Evolutionary conservation across 257 asterid genomes (phyloP), one percentile per base, ranked within the genome.

Genomic region (Voacanga thouarsii): DNA sequence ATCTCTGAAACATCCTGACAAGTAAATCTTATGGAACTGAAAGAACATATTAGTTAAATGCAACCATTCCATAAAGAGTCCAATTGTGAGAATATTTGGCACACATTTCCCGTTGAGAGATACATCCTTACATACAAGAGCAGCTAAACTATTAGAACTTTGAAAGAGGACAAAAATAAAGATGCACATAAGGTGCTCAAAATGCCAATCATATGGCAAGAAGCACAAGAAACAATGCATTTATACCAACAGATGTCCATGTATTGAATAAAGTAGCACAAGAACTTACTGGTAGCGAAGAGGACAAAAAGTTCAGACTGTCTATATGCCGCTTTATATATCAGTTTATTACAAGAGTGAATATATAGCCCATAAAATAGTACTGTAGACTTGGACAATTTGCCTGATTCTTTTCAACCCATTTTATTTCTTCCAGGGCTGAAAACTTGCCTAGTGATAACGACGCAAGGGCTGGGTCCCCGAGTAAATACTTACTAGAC

Each of bases 261-360:
- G n/a, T n/a, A n/a, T n/a, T n/a, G n/a, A n/a, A n/a, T n/a, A n/a
- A n/a, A n/a, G n/a, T n/a, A n/a, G n/a, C n/a, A n/a, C n/a, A n/a
- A n/a, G 39, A 80, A 89, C 98, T 96, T 89, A 96, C 99, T 86
- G 81, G 82, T 85, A 90, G 45, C 95, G 97, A 75, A 89, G 97
- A 71, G 99, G 99, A 85, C 99, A 93, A 71, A 96, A 75, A 96
- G 97, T 90, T 96, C 97, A 66, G 99, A 93, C 66, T 98, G 99
- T 41, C 84, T 89, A 81, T 93, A 93, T 33, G 96, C 94, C 67
- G 97, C 97, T 87, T 93, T 96, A 85, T 96, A 96, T 86, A 96
- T 93, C 99, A 96, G 93, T 88, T 93, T 96, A 82, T 83, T 88
- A 88, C 99, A 93, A 68, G 97, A 90, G 86, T 96, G 99, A 84